Percentiles rank a stretch among this genome's conserved stretches.
These are phyloP conservation scores for Leucoagaricus sp. DNA, from an alignment of 1,284 basidiomycete species.

Conservation along the genomic window DNA sequence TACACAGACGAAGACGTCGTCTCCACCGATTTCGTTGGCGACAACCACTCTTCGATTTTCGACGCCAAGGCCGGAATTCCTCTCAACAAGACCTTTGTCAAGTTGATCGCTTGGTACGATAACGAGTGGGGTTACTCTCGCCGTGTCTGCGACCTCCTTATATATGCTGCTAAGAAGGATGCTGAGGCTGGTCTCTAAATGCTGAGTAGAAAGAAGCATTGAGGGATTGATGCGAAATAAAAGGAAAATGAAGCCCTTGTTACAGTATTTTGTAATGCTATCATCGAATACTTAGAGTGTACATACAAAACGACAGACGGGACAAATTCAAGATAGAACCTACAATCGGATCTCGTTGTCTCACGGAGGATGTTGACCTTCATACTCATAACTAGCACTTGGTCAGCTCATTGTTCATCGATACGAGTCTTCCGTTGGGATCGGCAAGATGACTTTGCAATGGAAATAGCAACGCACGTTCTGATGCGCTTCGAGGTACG, in stretches of 20 bases:
- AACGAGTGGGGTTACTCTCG: conserved; percentile 97
- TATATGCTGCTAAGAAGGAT: conserved; percentile 82
- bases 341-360: too few relatives aligned
- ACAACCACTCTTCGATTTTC: conserved; percentile 82
- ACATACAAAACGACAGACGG: too few relatives aligned
- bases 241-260: conserved; percentile 9
- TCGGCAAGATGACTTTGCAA: neutral
- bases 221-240: neutral
- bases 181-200: conserved; percentile 31
- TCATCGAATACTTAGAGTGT: conserved; percentile 10
- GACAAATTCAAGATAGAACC: too few relatives aligned
- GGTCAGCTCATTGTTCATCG: too few relatives aligned
- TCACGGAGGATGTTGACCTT: too few relatives aligned
- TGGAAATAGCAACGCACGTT: too few relatives aligned
- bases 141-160: conserved; percentile 91
- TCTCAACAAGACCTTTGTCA: conserved; percentile 94
- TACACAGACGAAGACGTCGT: conserved; percentile 97
- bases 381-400: too few relatives aligned
- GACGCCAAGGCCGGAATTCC: conserved; percentile 94
- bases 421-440: too few relatives aligned
- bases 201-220: neutral
- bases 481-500: neutral
- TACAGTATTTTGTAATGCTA: conserved; percentile 15
- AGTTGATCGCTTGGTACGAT: conserved; percentile 96
- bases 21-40: conserved; percentile 92